Conservation (phyloP, 768 basidiomycete genomes). For the Rhizopogon vinicolor region DNA sequence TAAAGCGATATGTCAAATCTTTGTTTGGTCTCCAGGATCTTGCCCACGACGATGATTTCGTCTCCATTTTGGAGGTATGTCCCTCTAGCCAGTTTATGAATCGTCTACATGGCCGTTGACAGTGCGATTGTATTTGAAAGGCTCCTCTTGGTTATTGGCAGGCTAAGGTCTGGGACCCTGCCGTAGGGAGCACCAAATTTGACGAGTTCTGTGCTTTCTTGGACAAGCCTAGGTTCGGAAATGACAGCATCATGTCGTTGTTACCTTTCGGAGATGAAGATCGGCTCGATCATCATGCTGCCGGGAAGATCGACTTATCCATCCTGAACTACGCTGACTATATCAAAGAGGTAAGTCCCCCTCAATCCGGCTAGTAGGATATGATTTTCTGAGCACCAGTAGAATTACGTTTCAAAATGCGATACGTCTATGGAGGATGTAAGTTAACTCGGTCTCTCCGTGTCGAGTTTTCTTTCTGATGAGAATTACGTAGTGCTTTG, state of each 20-base stretch:
- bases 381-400: not conserved
- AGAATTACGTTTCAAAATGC: constrained; percentile 59
- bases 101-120: constrained; percentile 2
- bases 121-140: constrained; percentile 25
- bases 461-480: not conserved
- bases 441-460: constrained; percentile 8
- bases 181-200: constrained; percentile 55
- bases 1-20: constrained; percentile 55
- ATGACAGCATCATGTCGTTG: constrained; percentile 22
- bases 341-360: constrained; percentile 55
- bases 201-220: constrained; percentile 65
- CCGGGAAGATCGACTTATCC: constrained; percentile 49
- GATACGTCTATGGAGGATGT: constrained; percentile 48
- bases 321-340: constrained; percentile 74
- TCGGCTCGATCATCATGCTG: constrained; percentile 43
- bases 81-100: constrained; percentile 12
- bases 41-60: constrained; percentile 76
- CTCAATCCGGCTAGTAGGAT: not conserved
- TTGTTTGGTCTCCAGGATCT: constrained; percentile 73
- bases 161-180: constrained; percentile 81
- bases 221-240: constrained; percentile 36
- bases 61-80: constrained; percentile 54
- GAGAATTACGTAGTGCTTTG: constrained; percentile 64
- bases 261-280: constrained; percentile 46
- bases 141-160: constrained; percentile 74